A percentile compares a stretch with the other conserved stretches of the same genome.
Evolutionary conservation across 495 filamentous ascomycete genomes (phyloP).

Genomic region (Penicillium crystallinum): DNA sequence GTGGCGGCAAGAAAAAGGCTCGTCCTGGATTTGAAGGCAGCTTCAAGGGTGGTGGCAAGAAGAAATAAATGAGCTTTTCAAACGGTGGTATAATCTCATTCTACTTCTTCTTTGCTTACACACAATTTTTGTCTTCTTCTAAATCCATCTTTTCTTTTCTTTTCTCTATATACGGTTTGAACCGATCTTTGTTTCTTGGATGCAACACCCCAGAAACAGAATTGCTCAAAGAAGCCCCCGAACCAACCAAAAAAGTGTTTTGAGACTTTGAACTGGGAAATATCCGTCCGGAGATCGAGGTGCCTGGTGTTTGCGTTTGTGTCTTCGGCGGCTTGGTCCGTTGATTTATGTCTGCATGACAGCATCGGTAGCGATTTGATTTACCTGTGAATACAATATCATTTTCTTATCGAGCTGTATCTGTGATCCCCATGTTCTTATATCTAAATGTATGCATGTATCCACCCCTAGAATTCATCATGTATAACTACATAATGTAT

Average conservation of each 20-base stretch:
- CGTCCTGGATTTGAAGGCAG: constrained; percentile 91
- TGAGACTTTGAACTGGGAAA: constrained; percentile 28
- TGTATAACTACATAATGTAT: not conserved
- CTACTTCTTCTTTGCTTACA: not conserved
- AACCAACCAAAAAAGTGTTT: constrained; percentile 28
- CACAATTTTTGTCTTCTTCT: not conserved
- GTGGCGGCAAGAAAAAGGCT: constrained; percentile 55
- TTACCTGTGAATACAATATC: constrained; percentile 32
- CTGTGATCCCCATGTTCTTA: not conserved
- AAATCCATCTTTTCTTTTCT: constrained; percentile 4
- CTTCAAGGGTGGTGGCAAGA: constrained; percentile 56
- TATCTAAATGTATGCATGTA: not conserved
- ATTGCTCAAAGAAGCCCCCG: constrained; percentile 13
- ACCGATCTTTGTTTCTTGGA: not conserved
- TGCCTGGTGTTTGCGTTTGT: constrained; percentile 28
- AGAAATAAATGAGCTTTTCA: constrained; percentile 32
- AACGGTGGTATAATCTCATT: constrained; percentile 31
- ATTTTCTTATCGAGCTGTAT: constrained; percentile 14
- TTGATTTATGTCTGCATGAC: constrained; percentile 25
- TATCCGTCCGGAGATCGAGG: constrained; percentile 30
- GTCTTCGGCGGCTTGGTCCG: constrained; percentile 21
- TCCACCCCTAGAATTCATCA: not conserved
- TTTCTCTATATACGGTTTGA: not conserved
- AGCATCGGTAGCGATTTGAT: constrained; percentile 32
- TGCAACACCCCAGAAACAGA: not conserved